phyloP scores from a whole-genome alignment of 2,329 filamentous ascomycete genomes.

The Apiospora phragmitis region DNA sequence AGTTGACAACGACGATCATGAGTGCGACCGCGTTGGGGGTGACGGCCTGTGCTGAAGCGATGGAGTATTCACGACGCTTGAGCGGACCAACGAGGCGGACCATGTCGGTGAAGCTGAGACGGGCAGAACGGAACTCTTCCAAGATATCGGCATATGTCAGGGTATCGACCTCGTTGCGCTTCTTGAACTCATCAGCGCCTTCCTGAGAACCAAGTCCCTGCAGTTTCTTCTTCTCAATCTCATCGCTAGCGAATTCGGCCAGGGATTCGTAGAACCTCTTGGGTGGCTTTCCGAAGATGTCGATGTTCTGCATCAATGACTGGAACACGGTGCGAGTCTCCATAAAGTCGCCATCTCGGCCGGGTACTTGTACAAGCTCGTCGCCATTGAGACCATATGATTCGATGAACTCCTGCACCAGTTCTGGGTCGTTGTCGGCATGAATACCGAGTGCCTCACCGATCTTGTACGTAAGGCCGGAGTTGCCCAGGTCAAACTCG shows the following conservation, averaged over 20 bases:
- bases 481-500: slow-evolving; percentile 91
- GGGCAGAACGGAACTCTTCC: slow-evolving; percentile 86
- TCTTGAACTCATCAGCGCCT: slow-evolving; percentile 89
- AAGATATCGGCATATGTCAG: slow-evolving; percentile 89
- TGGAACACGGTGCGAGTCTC: slow-evolving; percentile 95
- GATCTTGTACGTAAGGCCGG: slow-evolving; percentile 93
- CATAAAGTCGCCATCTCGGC: slow-evolving; percentile 74
- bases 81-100: slow-evolving; percentile 83
- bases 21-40: slow-evolving; percentile 86
- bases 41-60: slow-evolving; percentile 94
- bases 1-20: slow-evolving; percentile 96
- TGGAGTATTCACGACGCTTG: slow-evolving; percentile 98
- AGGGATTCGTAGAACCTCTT: slow-evolving; percentile 98
- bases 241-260: slow-evolving; percentile 80
- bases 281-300: slow-evolving; percentile 94
- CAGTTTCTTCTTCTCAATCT: slow-evolving; percentile 79
- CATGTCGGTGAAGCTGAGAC: slow-evolving; percentile 85
- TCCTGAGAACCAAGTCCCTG: slow-evolving; percentile 74
- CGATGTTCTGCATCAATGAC: slow-evolving; percentile 85
- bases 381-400: slow-evolving; percentile 83
- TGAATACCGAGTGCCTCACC: slow-evolving; percentile 96
- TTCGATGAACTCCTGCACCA: slow-evolving; percentile 83
- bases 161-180: slow-evolving; percentile 85
- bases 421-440: slow-evolving; percentile 81
- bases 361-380: slow-evolving; percentile 87